Evolutionary conservation across 768 basidiomycete species (phyloP), one percentile per base, ranked within the genome.

Genomic region (Heimioporus sp.): DNA sequence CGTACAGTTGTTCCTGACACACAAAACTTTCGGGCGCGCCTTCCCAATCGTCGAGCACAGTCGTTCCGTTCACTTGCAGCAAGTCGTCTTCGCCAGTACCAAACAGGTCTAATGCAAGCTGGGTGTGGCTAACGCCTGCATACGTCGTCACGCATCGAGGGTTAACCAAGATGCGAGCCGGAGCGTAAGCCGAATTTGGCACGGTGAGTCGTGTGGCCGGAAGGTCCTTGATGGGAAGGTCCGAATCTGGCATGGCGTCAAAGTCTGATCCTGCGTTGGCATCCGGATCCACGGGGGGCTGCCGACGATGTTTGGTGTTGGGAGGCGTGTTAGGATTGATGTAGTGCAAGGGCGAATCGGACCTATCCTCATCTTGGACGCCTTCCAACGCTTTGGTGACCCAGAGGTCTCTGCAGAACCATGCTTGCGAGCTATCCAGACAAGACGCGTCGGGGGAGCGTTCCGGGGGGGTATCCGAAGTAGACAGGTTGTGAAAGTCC

Each of bases 351-450:
- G 35, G 30, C 21, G 46, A 11, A 65, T 66, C 53, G 5, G 58
- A 39, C 1, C 54, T 68, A 34, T 73, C 72, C 54, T 76, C 75
- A 53, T 82, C 87, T 54, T 77, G 80, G 69, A 85, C 82, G 16
- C 86, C 86, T 44, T 90, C 89, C 24, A 78, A 75, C 1, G 96
- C 96, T 42, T 86, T 87, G 57, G 81, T 80, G n/a, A 92, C 80
- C 97, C 97, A 99, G 36, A 99, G 76, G 69, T 99, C 97, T 35
- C 97, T 75, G 62, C 97, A 99, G 75, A 99, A 98, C 90, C 92
- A 98, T 32, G 95, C 93, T 69, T 99, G 97, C 35, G 86, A 90
- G 64, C 92, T 95, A 68, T 98, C 97, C 62, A 98, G 80, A 67
- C 97, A 99, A 28, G 88, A 74, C 1, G 90, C 90, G 57, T 96